Base-by-base conservation (phyloP, 805 yeast genomes). In the Monosporozyma servazzii region DNA sequence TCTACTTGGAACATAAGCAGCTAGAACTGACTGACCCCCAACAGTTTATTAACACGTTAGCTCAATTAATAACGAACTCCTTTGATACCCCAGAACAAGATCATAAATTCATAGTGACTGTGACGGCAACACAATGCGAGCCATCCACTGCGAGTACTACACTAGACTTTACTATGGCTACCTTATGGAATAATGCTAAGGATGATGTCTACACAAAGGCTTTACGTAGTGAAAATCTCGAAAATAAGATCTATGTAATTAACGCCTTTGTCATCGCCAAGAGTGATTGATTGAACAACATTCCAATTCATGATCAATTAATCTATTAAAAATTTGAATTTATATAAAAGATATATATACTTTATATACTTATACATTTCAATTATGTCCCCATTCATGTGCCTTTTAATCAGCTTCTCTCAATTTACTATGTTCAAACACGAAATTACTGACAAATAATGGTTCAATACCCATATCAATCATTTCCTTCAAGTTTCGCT, bases 131-230 rank as follows among this genome's bases (percentile, higher is more conserved):
- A 23, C 36, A 29, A 17, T 23, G 33, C 15, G 31, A 30, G 18
- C 21, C 29, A 21, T 6, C 44, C 2, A 21, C 29, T 5, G 3
- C 44, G 3, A 6, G 2, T 5, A 15, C 29, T 11, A 20, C 29
- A 41, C 6, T 41, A 5, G 44, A 41, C 11, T 41, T 41, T 17
- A 41, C 71, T 5, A 68, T 79, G 47, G 84, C 82, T 10, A 75
- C 82, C 0, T 67, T 75, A 4, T 82, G 86, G 86, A 81, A 81
- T 54, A 60, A 69, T 8, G 65, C 68, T 11, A 78, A 71, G 45
- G 88, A 82, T 62, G 87, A 86, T 2, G 66, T 71, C 33, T 65
- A 75, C 11, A 71, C 71, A 23, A 51, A 75, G 20, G 67, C 66
- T 48, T 51, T 73, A 13, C 56, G 58, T 6, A 37, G 54, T 8